These are phyloP conservation scores for Colletotrichum sp. DNA, from an alignment of 2,329 filamentous ascomycete genomes.

Conservation along the genomic window DNA sequence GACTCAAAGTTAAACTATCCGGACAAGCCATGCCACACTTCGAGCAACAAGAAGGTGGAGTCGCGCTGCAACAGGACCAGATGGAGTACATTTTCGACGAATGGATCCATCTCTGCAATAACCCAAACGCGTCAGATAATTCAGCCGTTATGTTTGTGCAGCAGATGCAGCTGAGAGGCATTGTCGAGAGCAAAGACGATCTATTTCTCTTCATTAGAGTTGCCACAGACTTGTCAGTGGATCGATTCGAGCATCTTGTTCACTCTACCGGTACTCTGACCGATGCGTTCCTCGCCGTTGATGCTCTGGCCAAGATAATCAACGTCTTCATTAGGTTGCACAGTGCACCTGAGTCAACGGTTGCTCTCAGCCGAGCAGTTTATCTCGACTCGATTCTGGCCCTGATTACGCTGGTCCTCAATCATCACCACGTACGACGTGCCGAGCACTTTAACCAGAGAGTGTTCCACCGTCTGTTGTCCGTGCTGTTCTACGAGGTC, in stretches of 20 bases:
- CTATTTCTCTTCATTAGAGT: conserved; percentile 80
- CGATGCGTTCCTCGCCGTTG: conserved; percentile 67
- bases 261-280: conserved; percentile 64
- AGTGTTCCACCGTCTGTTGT: conserved; percentile 90
- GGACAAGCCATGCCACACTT: conserved; percentile 56
- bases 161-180: conserved; percentile 77
- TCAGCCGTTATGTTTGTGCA: conserved; percentile 78
- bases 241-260: conserved; percentile 75
- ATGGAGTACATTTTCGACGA: conserved; percentile 96
- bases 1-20: conserved; percentile 70
- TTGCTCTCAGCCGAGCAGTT: conserved; percentile 66
- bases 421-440: conserved; percentile 82
- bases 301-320: conserved; percentile 84
- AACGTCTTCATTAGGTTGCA: conserved; percentile 77
- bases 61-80: conserved; percentile 69
- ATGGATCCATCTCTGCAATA: conserved; percentile 85
- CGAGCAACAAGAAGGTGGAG: neutral
- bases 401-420: conserved; percentile 80
- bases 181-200: conserved; percentile 78
- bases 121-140: conserved; percentile 76
- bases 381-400: conserved; percentile 82
- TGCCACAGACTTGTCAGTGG: conserved; percentile 80
- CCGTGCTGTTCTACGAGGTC: conserved; percentile 80
- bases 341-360: conserved; percentile 61
- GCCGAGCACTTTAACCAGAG: conserved; percentile 85